Percentiles rank a stretch among this genome's conserved stretches.
Evolutionary conservation across 2,329 filamentous ascomycete species (phyloP).

Genomic region (Emmonsiellopsis sp.): DNA sequence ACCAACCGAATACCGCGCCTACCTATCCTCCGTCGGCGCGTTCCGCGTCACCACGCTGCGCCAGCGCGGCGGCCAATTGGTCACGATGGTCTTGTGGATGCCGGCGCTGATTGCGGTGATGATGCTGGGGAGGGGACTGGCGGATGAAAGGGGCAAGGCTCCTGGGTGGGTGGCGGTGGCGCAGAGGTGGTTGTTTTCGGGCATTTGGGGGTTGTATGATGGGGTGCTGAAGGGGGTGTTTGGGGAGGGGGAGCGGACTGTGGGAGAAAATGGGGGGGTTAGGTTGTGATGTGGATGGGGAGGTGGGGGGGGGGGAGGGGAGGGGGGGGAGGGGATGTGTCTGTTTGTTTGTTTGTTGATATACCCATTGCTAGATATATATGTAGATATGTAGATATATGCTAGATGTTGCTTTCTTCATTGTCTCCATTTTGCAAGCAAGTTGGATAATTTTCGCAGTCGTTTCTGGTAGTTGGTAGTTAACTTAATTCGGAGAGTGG

Average conservation of each 20-base stretch:
- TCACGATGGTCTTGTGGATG: constrained; percentile 54
- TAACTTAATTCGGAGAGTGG: not conserved
- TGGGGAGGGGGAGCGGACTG: constrained; percentile 74
- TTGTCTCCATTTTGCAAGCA: not conserved
- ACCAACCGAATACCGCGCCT: constrained; percentile 66
- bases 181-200: constrained; percentile 45
- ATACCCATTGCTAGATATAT: not conserved
- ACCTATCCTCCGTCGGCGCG: constrained; percentile 58
- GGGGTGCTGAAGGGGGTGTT: constrained; percentile 56
- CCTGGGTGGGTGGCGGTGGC: constrained; percentile 57
- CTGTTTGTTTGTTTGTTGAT: not conserved
- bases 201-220: constrained; percentile 60
- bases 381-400: not conserved
- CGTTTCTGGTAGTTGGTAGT: not conserved
- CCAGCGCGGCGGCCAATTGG: constrained; percentile 56
- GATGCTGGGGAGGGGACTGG: constrained; percentile 37
- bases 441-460: no score
- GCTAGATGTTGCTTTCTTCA: not conserved
- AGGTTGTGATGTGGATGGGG: not conserved
- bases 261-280: constrained; percentile 19
- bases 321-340: not conserved
- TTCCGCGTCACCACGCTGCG: constrained; percentile 60
- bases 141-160: constrained; percentile 56
- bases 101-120: constrained; percentile 50
- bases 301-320: not conserved